Conservation (phyloP, 1,139 yeast species). For the Hyphopichia khmerensis region DNA sequence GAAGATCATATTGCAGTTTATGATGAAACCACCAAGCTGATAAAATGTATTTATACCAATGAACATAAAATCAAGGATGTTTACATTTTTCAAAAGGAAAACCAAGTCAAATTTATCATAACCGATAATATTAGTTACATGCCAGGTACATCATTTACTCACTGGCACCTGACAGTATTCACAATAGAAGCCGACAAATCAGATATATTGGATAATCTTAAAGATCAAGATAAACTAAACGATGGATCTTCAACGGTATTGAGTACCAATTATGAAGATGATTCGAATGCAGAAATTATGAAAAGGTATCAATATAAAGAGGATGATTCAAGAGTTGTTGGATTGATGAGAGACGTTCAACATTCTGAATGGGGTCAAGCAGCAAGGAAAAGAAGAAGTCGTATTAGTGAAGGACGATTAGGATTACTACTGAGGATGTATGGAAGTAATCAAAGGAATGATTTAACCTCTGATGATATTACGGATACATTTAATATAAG, state of each 20-base stretch:
- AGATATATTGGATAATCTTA: neutral
- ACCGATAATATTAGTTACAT: neutral
- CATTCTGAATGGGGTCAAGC: slow-evolving; percentile 9
- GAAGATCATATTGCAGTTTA: slow-evolving; percentile 14
- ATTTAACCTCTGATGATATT: slow-evolving; percentile 19
- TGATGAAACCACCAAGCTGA: slow-evolving; percentile 5
- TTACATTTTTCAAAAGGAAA: neutral
- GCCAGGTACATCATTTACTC: neutral
- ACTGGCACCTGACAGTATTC: neutral
- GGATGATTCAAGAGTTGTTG: slow-evolving; percentile 8
- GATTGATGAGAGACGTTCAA: slow-evolving; percentile 10
- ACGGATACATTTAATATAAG: slow-evolving; percentile 31
- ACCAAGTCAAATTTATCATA: slow-evolving; percentile 1
- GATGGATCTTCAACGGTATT: neutral
- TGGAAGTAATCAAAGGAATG: neutral
- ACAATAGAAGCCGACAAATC: neutral
- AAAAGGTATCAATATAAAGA: slow-evolving; percentile 8
- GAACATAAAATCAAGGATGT: slow-evolving; percentile 7
- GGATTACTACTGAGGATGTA: slow-evolving; percentile 5
- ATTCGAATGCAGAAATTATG: slow-evolving; percentile 7
- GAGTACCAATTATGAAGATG: slow-evolving; percentile 4
- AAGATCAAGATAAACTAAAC: neutral
- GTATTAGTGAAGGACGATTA: slow-evolving; percentile 9
- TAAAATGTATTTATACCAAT: slow-evolving; percentile 8
- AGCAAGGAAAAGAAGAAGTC: slow-evolving; percentile 8